phyloP scores from a whole-genome alignment of 495 filamentous ascomycete genomes.

The Aspergillus heteromorphus region DNA sequence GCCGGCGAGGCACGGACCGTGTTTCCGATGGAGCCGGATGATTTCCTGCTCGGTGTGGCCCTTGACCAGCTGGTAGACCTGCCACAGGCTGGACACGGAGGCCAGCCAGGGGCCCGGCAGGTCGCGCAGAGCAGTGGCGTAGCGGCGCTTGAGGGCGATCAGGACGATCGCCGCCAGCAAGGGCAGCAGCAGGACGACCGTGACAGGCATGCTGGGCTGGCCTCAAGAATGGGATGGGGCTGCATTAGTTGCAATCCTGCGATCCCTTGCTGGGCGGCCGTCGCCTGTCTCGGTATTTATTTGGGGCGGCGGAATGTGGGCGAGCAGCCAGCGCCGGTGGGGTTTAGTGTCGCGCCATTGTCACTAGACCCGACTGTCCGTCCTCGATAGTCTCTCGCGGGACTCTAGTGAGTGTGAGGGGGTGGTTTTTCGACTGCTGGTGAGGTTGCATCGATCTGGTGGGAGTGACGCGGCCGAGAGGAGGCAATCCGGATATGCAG shows the following conservation, averaged over 20 bases:
- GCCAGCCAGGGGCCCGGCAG: constrained; percentile 39
- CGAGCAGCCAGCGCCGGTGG: too few relatives aligned
- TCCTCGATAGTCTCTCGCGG: too few relatives aligned
- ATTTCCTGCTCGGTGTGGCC: constrained; percentile 35
- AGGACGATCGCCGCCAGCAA: neutral
- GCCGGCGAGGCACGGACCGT: constrained; percentile 22
- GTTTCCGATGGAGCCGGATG: constrained; percentile 35
- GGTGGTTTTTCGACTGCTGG: too few relatives aligned
- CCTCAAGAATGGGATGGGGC: neutral
- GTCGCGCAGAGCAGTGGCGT: constrained; percentile 22
- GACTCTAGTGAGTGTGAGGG: too few relatives aligned
- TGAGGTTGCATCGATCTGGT: too few relatives aligned
- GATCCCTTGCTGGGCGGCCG: too few relatives aligned
- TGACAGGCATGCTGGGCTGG: neutral
- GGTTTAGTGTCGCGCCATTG: too few relatives aligned
- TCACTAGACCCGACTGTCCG: too few relatives aligned
- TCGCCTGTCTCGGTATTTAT: too few relatives aligned
- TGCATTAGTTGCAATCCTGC: neutral
- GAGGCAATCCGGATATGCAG: too few relatives aligned
- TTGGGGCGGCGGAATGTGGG: too few relatives aligned
- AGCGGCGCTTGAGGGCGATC: constrained; percentile 11
- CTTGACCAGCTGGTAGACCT: constrained; percentile 30
- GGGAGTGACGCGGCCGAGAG: too few relatives aligned
- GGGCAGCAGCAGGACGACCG: neutral
- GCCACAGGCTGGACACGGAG: constrained; percentile 38